phyloP scores from a whole-genome alignment of 768 basidiomycete genomes.

The Lactarius deliciosus region DNA sequence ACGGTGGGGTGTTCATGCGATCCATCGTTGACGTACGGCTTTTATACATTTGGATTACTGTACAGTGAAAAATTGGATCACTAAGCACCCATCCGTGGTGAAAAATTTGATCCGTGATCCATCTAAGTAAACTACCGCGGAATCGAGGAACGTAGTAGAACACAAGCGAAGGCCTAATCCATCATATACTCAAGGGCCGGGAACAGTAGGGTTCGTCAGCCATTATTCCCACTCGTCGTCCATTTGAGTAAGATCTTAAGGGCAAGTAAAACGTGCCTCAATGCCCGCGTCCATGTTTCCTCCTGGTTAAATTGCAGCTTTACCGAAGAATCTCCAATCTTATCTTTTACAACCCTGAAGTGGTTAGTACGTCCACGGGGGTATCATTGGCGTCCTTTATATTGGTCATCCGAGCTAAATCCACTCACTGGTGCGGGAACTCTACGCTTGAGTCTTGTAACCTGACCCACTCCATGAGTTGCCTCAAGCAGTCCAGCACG shows the following conservation, averaged over 20 bases:
- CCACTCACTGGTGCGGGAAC: slow-evolving; percentile 82
- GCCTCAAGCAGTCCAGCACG: slow-evolving; percentile 91
- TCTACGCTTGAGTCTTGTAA: slow-evolving; percentile 69
- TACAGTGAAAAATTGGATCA: slow-evolving; percentile 5
- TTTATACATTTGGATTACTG: slow-evolving; percentile 2
- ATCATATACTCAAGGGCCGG: too few species aligned
- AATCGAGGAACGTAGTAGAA: too few species aligned
- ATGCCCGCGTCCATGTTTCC: slow-evolving; percentile 91
- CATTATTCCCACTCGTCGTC: slow-evolving; percentile 75
- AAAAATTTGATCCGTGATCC: neutral
- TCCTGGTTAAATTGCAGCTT: slow-evolving; percentile 95
- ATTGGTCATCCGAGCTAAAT: slow-evolving; percentile 10
- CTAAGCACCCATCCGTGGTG: slow-evolving; percentile 9
- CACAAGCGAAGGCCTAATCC: too few species aligned
- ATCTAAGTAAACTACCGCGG: neutral
- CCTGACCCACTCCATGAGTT: slow-evolving; percentile 84
- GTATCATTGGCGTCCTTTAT: slow-evolving; percentile 3
- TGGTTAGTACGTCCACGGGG: neutral
- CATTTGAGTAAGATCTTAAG: slow-evolving; percentile 87
- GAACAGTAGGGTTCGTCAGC: slow-evolving; percentile 38
- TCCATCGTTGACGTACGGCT: neutral
- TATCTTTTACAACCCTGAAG: slow-evolving; percentile 78
- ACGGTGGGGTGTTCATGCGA: neutral
- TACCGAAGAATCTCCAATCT: slow-evolving; percentile 93
- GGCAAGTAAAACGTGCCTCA: slow-evolving; percentile 87